Conservation (phyloP, 108 stramenopile genomes). For the Cyclostephanos invisitatus region DNA sequence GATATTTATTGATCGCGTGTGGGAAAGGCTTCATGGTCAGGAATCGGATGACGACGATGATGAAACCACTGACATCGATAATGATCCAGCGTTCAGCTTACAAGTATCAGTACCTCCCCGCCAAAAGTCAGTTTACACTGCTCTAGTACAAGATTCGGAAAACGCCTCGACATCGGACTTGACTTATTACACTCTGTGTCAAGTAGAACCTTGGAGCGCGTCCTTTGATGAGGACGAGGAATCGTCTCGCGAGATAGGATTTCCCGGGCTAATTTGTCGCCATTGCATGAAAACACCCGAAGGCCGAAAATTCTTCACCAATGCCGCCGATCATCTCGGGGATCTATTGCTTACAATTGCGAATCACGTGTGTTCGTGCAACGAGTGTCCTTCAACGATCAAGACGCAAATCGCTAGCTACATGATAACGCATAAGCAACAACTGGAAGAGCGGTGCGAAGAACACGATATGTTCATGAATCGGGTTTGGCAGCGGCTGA, state of each 20-base stretch:
- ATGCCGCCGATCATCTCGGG: constrained; percentile 43
- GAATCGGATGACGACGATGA: not conserved
- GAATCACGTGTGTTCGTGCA: constrained; percentile 44
- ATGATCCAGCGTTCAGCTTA: not conserved
- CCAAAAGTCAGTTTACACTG: not conserved
- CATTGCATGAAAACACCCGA: constrained; percentile 29
- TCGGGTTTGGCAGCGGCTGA: constrained; percentile 35
- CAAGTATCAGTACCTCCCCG: not conserved
- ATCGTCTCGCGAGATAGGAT: constrained; percentile 41
- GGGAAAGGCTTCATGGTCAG: constrained; percentile 41
- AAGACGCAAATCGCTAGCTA: constrained; percentile 33
- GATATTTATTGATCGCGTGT: constrained; percentile 54
- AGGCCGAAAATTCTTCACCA: constrained; percentile 50
- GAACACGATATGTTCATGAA: constrained; percentile 34
- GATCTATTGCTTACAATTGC: constrained; percentile 39
- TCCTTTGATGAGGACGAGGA: constrained; percentile 24
- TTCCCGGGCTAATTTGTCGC: constrained; percentile 47
- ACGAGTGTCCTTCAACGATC: constrained; percentile 27
- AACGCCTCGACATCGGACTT: constrained; percentile 24
- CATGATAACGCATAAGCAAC: constrained; percentile 28
- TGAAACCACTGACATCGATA: not conserved
- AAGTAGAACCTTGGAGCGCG: constrained; percentile 27
- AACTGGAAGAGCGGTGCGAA: constrained; percentile 18
- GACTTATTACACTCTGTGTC: constrained; percentile 37
- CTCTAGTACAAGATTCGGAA: constrained; percentile 26